phyloP scores from a whole-genome alignment of 2,329 filamentous ascomycete genomes.

The Botrytis fragariae region DNA sequence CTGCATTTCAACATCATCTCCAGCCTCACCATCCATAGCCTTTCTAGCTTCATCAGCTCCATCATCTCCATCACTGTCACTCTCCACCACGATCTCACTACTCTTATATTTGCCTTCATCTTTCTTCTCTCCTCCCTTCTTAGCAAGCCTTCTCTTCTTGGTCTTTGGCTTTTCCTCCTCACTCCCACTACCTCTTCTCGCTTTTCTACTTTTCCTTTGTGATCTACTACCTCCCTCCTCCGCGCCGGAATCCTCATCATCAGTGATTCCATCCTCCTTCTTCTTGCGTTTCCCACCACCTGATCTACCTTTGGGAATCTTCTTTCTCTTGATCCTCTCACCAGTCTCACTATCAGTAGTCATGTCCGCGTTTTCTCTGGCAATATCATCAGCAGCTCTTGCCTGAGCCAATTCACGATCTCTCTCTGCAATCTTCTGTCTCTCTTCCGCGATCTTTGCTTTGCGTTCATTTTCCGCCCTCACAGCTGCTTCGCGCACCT shows the following conservation, averaged over 20 bases:
- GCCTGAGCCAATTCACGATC: conserved; percentile 71
- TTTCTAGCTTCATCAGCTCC: conserved; percentile 33
- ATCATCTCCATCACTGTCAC: conserved; percentile 38
- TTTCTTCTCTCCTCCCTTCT: conserved; percentile 32
- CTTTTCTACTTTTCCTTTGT: conserved; percentile 21
- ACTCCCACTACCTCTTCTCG: conserved; percentile 34
- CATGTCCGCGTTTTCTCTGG: conserved; percentile 70
- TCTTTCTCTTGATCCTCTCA: conserved; percentile 77
- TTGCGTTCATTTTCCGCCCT: conserved; percentile 71
- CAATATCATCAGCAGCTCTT: conserved; percentile 67
- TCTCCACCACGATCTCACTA: conserved; percentile 39
- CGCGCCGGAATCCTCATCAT: conserved; percentile 37
- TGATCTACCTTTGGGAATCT: conserved; percentile 48
- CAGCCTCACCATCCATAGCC: conserved; percentile 27
- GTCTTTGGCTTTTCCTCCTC: conserved; percentile 40
- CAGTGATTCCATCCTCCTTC: conserved; percentile 39
- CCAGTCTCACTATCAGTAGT: conserved; percentile 81
- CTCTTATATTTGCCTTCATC: conserved; percentile 39
- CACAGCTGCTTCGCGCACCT: conserved; percentile 65
- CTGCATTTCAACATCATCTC: conserved; percentile 27
- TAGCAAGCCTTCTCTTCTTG: conserved; percentile 39
- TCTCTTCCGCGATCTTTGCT: conserved; percentile 81
- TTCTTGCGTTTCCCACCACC: conserved; percentile 44
- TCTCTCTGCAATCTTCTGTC: conserved; percentile 73
- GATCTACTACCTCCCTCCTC: conserved; percentile 25